Percentiles rank a stretch among this genome's conserved stretches.
Conservation (phyloP, 1,284 basidiomycete species). For the Macrocystidia cucumis region DNA sequence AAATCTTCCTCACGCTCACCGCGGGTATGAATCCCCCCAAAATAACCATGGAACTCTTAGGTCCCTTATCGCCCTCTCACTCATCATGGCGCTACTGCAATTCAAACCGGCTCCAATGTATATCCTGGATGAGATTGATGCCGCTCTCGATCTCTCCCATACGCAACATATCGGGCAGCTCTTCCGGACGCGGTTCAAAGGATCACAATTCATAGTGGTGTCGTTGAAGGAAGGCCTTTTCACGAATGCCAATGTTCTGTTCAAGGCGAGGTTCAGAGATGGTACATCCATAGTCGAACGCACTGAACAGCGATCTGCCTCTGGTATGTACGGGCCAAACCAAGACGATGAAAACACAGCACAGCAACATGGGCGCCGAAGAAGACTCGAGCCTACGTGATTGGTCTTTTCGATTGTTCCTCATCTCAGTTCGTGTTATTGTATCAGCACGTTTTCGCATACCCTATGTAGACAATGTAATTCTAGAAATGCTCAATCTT, state of each 20-base stretch:
- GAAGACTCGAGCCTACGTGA: too few species aligned
- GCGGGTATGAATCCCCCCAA: too few species aligned
- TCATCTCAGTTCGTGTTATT: too few species aligned
- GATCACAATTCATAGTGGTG: conserved; percentile 97
- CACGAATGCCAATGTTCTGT: conserved; percentile 96
- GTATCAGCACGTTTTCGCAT: too few species aligned
- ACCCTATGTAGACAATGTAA: too few species aligned
- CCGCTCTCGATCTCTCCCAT: conserved; percentile 92
- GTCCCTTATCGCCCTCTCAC: conserved; percentile 91
- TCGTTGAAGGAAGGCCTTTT: conserved; percentile 96
- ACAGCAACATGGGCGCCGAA: conserved; percentile 18
- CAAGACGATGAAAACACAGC: conserved; percentile 19
- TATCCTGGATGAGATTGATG: conserved; percentile 98
- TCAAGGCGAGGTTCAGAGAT: conserved; percentile 88
- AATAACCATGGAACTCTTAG: conserved; percentile 35
- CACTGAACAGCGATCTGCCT: conserved; percentile 53
- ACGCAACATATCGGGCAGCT: conserved; percentile 97
- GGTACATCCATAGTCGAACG: conserved; percentile 88
- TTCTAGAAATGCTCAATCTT: too few species aligned
- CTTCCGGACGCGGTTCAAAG: conserved; percentile 96
- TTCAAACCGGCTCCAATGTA: conserved; percentile 99
- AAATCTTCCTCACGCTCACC: too few species aligned
- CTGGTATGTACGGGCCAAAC: conserved; percentile 24
- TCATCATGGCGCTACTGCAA: conserved; percentile 97
- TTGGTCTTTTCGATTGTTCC: too few species aligned